phyloP scores from a whole-genome alignment of 495 filamentous ascomycete species.

The Pseudoneurospora amorphoporcata region DNA sequence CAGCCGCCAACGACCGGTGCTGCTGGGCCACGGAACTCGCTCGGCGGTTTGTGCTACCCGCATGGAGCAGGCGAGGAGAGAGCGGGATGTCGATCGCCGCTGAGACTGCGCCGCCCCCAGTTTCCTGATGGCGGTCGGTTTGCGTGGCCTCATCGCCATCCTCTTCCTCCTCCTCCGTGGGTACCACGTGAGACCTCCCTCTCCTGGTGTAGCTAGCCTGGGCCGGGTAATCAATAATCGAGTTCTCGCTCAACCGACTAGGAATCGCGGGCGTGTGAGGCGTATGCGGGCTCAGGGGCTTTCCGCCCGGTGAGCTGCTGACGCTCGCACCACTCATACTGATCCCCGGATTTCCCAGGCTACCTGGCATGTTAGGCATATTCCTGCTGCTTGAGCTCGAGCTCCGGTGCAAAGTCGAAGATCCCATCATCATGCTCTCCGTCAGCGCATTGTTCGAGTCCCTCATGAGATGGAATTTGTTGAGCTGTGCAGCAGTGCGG shows the following conservation, averaged over 20 bases:
- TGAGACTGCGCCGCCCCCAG: conserved; percentile 1
- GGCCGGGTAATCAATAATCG: conserved; percentile 63
- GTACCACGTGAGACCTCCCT: neutral
- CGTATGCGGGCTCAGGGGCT: conserved; percentile 86
- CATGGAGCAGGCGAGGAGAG: conserved; percentile 56
- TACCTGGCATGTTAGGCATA: conserved; percentile 61
- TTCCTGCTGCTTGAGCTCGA: conserved; percentile 78
- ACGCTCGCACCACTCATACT: conserved; percentile 52
- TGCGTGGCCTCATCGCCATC: conserved; percentile 26
- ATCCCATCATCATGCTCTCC: conserved; percentile 73
- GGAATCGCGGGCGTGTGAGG: conserved; percentile 90
- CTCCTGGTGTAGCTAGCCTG: conserved; percentile 27
- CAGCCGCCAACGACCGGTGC: conserved; percentile 27
- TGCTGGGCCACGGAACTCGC: conserved; percentile 74
- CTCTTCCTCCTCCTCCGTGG: conserved; percentile 3
- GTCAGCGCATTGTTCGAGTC: conserved; percentile 78
- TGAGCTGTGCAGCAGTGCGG: conserved; percentile 58
- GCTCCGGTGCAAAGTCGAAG: conserved; percentile 69
- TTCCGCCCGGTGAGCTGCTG: conserved; percentile 72
- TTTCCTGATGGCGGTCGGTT: conserved; percentile 22
- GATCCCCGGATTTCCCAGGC: conserved; percentile 63
- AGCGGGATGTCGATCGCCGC: conserved; percentile 73
- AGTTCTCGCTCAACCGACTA: conserved; percentile 81
- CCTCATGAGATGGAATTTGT: conserved; percentile 70
- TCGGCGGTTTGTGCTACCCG: conserved; percentile 42